Base-by-base conservation (phyloP, 352 stramenopile genomes). In the Pythium folliculosum region DNA sequence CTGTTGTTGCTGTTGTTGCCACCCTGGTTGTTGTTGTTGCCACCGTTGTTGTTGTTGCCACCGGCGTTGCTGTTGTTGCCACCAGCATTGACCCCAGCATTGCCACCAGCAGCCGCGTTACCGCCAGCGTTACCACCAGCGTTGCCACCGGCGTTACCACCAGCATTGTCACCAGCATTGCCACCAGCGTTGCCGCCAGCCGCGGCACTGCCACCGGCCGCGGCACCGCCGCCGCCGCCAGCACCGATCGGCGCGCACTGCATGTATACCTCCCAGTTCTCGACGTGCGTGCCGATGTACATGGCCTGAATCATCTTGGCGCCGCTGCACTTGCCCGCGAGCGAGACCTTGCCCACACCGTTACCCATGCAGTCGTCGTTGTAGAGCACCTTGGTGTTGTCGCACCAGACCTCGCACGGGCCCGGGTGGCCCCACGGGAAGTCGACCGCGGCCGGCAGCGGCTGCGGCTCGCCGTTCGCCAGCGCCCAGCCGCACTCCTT, bases 401-500 rank as follows among this genome's bases (percentile, higher is more conserved):
- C 48, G 48, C 48, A 54, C 48, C 48, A 32, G 27, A 49, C 16
- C 43, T 49, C 67, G 30, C 67, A 73, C 17, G 67, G 60, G 27
- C 67, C 67, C 10, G 45, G 55, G 64, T 70, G 64, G 56, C 50
- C 57, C 55, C 55, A 70, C 27, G 55, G 47, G 38, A 61, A 65
- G 38, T 70, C 64, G 30, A 69, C 40, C 17, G 53, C 62, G 30
- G 22, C 43, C 21, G 62, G 62, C 40, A 69, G 17, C 0, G 17
- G 21, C 19, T 63, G 35, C 16, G 52, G 52, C 2, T n/a, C 44
- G 45, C 53, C 62, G 7, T 19, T 52, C 17, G 54, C 27, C 16
- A 69, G 38, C n/a, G 53, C 51, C 62, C 60, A 63, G 22, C 62
- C 62, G 53, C 62, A 69, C 62, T 57, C 54, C 52, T 52, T 57